These are phyloP conservation scores for Camelina hispida DNA, from an alignment of 345 rosid species.

Conservation along the genomic window DNA sequence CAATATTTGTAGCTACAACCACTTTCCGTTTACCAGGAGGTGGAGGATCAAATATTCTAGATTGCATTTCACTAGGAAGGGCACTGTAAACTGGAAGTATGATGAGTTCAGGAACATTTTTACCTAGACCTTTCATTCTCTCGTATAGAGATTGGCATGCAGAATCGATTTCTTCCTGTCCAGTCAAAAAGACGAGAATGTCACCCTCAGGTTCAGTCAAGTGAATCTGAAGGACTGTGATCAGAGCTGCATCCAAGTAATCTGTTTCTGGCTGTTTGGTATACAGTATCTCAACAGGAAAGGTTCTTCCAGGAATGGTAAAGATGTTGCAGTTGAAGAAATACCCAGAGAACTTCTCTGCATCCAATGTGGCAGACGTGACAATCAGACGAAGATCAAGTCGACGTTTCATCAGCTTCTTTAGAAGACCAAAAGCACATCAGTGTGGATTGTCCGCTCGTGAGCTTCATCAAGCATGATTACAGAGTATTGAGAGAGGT, in stretches of 20 bases:
- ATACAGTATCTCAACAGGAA: conserved; percentile 79
- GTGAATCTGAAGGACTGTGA: conserved; percentile 79
- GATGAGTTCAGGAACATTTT: conserved; percentile 75
- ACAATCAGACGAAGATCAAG: conserved; percentile 75
- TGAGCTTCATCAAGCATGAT: conserved; percentile 92
- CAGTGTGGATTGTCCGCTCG: conserved; percentile 85
- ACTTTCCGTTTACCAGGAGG: conserved; percentile 87
- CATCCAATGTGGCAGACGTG: conserved; percentile 84
- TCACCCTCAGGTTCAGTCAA: conserved; percentile 94
- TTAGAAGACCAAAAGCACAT: conserved; percentile 85
- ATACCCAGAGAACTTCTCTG: conserved; percentile 82
- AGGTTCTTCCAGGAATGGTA: conserved; percentile 85
- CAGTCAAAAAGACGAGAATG: conserved; percentile 79
- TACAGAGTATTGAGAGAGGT: conserved; percentile 78
- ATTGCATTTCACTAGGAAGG: conserved; percentile 89
- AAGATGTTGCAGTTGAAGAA: conserved; percentile 82
- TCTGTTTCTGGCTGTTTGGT: conserved; percentile 87
- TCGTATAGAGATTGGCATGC: conserved; percentile 77
- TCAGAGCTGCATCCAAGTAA: conserved; percentile 77
- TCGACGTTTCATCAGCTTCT: conserved; percentile 70
- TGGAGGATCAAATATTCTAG: conserved; percentile 84
- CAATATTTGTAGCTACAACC: conserved; percentile 86
- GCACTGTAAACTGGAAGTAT: conserved; percentile 86
- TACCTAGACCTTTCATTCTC: conserved; percentile 76
- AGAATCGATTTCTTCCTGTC: conserved; percentile 86